Conservation (phyloP, 495 filamentous ascomycete genomes). For the Aspergillus biplanus region DNA sequence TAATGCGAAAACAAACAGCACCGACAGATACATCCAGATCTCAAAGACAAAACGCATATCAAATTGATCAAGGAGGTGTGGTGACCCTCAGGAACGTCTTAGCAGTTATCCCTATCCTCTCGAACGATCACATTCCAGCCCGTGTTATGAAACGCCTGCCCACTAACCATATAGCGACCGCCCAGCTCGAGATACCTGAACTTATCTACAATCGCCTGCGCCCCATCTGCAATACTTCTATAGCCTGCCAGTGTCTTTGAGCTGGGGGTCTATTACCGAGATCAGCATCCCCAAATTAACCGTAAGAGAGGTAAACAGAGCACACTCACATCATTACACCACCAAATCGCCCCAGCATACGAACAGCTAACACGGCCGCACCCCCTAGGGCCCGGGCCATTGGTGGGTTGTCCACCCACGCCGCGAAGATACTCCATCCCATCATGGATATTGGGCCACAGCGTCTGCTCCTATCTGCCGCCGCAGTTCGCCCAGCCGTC, state of each 20-base stretch:
- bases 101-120: slow-evolving; percentile 4
- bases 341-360: slow-evolving; percentile 1
- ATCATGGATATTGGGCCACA: background rate
- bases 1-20: too few species aligned
- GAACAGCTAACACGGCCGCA: slow-evolving; percentile 17
- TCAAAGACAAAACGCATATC: too few species aligned
- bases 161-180: background rate
- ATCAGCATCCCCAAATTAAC: background rate
- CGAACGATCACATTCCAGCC: slow-evolving; percentile 9
- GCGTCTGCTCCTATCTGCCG: background rate
- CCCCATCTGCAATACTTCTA: slow-evolving; percentile 1
- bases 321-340: slow-evolving; percentile 17
- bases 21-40: too few species aligned
- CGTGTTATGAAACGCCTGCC: background rate
- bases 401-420: background rate
- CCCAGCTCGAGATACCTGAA: background rate
- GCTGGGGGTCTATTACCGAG: background rate
- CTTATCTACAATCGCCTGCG: background rate
- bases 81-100: background rate
- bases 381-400: background rate
- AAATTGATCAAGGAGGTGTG: too few species aligned
- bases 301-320: background rate
- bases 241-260: background rate
- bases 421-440: background rate
- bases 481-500: background rate